Base-by-base conservation (phyloP, 495 filamentous ascomycete genomes). In the Xylaria acuta region DNA sequence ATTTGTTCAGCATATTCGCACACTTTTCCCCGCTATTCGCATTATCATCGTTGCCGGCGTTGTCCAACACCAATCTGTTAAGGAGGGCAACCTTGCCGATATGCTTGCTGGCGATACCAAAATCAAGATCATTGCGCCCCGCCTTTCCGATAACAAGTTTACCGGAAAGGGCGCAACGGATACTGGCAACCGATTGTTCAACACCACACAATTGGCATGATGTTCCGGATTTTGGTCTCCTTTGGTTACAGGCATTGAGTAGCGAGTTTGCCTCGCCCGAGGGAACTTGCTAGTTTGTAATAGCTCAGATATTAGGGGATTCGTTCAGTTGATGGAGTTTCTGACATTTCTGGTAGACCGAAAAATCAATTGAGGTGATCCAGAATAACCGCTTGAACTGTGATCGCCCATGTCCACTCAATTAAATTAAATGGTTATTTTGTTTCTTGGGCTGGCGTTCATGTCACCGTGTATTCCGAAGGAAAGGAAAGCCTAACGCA, bases 31-130 rank as follows among this genome's bases (percentile, higher is more conserved):
- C 6, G 79, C 70, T 65, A 77, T 89, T 71, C 80, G 78, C 51
- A 85, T 92, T 65, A 84, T 91, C 20, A 80, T 90, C 1, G 81
- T 91, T 64, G 84, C 88, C 34, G 86, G 87, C 12, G 88, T 91
- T 18, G 83, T 89, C 9, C 87, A 92, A 79, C 73, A 65, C 2
- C 67, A 83, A 67, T 80, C 80, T 4, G 71, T 88, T 45, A 69
- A 72, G 14, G 74, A 41, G 1, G 76, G 77, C 8, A 68, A 77
- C 45, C 75, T 81, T 53, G 75, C 78, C 18, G 69, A 75, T 51
- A 34, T 40, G 18, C 75, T 87, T 11, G 75, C 74, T 1, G 5
- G 27, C 0, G 70, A 80, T 47, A 14, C 2, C 8, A 70, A 58
- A 11, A 38, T 38, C 58, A 63, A 71, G 18, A 54, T 91, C 71